These are phyloP conservation scores for Zoysia matrella DNA, from an alignment of 202 grass and related monocot species.

Conservation along the genomic window DNA sequence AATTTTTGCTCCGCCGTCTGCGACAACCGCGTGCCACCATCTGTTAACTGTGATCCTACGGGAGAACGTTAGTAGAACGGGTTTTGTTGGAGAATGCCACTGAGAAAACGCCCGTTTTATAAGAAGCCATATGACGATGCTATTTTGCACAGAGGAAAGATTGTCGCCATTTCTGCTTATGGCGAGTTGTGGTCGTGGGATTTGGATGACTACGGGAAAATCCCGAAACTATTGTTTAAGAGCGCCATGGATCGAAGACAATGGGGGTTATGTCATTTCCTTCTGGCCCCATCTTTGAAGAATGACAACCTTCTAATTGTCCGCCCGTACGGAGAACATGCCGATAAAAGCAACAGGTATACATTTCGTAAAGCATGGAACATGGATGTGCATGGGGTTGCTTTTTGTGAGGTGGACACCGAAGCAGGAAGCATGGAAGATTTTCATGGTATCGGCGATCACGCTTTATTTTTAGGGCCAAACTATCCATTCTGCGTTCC, in stretches of 20 bases:
- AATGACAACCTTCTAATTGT: background rate
- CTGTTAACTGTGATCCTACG: background rate
- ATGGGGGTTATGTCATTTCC: background rate
- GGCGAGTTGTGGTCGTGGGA: background rate
- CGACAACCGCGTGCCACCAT: background rate
- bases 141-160: background rate
- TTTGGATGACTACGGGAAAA: background rate
- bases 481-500: conserved; percentile 17
- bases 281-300: background rate
- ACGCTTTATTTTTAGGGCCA: background rate
- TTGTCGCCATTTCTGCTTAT: background rate
- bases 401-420: background rate
- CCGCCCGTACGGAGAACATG: background rate
- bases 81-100: background rate
- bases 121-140: background rate
- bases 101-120: too few species aligned
- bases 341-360: background rate
- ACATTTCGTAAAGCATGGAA: background rate
- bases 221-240: background rate
- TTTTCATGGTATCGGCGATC: background rate
- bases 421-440: background rate
- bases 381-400: background rate
- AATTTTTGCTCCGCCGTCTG: background rate
- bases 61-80: background rate
- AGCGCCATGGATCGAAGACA: background rate